A percentile compares a stretch with the other conserved stretches of the same genome.
Evolutionary conservation across 2,329 filamentous ascomycete genomes (phyloP).

Genomic region (Penicillium sp.): DNA sequence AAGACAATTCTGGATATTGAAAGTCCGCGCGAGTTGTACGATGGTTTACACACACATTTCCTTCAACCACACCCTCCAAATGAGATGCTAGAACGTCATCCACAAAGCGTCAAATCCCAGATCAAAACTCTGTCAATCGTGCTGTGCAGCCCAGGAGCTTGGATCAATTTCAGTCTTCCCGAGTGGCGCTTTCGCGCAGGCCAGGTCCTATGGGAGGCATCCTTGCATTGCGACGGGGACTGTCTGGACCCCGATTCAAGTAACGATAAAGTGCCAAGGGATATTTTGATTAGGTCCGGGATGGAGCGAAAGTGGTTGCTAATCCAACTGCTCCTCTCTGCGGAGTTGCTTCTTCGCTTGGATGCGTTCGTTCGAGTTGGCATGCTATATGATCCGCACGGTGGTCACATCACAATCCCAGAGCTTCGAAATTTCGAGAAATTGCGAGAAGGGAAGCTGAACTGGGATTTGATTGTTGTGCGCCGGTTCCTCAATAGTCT

Average conservation of each 20-base stretch:
- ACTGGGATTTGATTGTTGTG: constrained; percentile 57
- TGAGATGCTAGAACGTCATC: constrained; percentile 23
- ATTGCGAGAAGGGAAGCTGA: constrained; percentile 51
- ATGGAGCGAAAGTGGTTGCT: constrained; percentile 54
- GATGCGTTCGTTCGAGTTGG: constrained; percentile 47
- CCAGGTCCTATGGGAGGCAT: constrained; percentile 45
- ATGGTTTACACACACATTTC: constrained; percentile 38
- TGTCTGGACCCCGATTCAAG: constrained; percentile 19
- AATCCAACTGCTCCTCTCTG: constrained; percentile 54
- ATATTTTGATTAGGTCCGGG: constrained; percentile 26
- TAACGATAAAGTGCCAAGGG: constrained; percentile 7
- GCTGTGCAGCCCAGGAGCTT: constrained; percentile 44
- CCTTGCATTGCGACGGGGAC: constrained; percentile 38
- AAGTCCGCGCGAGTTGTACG: constrained; percentile 32
- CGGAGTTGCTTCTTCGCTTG: constrained; percentile 54
- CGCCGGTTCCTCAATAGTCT: constrained; percentile 54
- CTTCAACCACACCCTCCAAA: constrained; percentile 37
- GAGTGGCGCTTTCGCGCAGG: constrained; percentile 49
- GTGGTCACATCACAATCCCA: constrained; percentile 42
- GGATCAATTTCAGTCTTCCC: constrained; percentile 48
- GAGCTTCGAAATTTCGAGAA: constrained; percentile 48
- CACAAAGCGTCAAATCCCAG: constrained; percentile 44
- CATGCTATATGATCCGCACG: constrained; percentile 40
- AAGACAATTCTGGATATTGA: constrained; percentile 39
- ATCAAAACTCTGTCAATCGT: constrained; percentile 46